Evolutionary conservation across 2,329 filamentous ascomycete genomes (phyloP).

Genomic region (Fusarium camptoceras): DNA sequence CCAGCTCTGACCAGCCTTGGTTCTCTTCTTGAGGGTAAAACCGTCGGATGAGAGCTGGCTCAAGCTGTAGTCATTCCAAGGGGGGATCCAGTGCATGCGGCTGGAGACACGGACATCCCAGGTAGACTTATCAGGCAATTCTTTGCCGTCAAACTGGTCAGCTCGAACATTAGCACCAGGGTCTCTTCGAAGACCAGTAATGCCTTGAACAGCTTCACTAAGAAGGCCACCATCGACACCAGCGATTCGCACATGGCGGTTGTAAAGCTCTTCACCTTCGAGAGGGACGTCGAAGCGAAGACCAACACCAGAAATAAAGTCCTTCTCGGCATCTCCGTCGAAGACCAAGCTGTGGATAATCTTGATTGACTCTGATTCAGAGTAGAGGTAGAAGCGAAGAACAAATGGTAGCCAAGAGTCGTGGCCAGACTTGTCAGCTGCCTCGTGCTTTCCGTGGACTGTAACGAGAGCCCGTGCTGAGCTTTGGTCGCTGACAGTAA

Average conservation of each 20-base stretch:
- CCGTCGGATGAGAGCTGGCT: constrained; percentile 70
- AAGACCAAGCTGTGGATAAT: constrained; percentile 68
- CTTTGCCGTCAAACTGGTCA: constrained; percentile 62
- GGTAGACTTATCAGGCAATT: constrained; percentile 56
- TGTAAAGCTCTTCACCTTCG: constrained; percentile 62
- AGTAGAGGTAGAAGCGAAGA: constrained; percentile 68
- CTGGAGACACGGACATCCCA: constrained; percentile 61
- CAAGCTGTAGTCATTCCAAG: constrained; percentile 69
- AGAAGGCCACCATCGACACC: constrained; percentile 67
- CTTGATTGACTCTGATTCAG: constrained; percentile 65
- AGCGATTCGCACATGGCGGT: constrained; percentile 69
- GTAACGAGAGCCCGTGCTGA: constrained; percentile 58
- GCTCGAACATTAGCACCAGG: constrained; percentile 61
- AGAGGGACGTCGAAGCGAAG: constrained; percentile 68
- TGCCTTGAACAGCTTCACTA: constrained; percentile 68
- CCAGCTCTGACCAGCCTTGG: constrained; percentile 68
- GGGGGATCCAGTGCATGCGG: constrained; percentile 66
- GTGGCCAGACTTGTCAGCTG: constrained; percentile 46
- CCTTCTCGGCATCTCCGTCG: constrained; percentile 60
- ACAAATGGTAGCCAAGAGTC: constrained; percentile 64
- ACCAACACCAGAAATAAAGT: constrained; percentile 67
- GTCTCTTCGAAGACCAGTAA: constrained; percentile 68
- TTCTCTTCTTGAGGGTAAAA: constrained; percentile 70
- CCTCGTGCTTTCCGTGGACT: constrained; percentile 53
- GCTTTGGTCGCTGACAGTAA: constrained; percentile 58